These are phyloP conservation scores for Prunus yedoensis DNA, from an alignment of 331 rosid species.

Conservation along the genomic window DNA sequence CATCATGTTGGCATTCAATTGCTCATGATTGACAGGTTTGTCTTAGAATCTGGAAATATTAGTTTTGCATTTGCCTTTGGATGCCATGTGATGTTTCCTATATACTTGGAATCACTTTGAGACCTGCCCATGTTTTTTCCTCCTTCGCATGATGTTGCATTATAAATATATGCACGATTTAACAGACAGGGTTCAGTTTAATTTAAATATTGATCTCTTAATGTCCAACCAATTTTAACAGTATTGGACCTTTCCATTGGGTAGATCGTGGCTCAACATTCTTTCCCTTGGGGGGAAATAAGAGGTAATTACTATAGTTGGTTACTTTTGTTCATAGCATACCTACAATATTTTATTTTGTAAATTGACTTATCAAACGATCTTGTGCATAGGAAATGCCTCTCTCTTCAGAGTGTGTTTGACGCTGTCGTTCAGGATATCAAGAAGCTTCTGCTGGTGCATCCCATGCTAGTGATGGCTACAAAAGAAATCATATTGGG, in stretches of 20 bases:
- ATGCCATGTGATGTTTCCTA: neutral
- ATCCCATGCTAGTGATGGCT: slow-evolving; percentile 76
- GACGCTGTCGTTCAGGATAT: slow-evolving; percentile 77
- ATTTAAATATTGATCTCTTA: slow-evolving; percentile 28
- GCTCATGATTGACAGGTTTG: slow-evolving; percentile 86
- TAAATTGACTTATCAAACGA: neutral
- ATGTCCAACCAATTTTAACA: slow-evolving; percentile 32
- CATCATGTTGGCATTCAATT: slow-evolving; percentile 52
- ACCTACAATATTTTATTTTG: neutral
- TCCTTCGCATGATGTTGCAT: neutral
- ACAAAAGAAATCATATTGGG: slow-evolving; percentile 68
- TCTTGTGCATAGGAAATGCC: slow-evolving; percentile 51
- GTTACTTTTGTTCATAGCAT: slow-evolving; percentile 2
- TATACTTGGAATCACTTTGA: too few relatives aligned
- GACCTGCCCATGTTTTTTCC: neutral
- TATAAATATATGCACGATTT: neutral
- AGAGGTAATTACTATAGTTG: slow-evolving; percentile 42
- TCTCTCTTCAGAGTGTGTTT: slow-evolving; percentile 63
- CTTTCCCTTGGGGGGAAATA: slow-evolving; percentile 43
- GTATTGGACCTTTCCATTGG: slow-evolving; percentile 97
- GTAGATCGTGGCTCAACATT: slow-evolving; percentile 73
- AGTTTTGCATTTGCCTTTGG: neutral
- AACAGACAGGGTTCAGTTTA: neutral
- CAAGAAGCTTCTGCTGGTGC: slow-evolving; percentile 63
- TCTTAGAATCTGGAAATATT: slow-evolving; percentile 8